Evolutionary conservation across 2,329 filamentous ascomycete species (phyloP), one percentile per base, ranked within the genome.

Genomic region (Trichophyton schoenleinii): DNA sequence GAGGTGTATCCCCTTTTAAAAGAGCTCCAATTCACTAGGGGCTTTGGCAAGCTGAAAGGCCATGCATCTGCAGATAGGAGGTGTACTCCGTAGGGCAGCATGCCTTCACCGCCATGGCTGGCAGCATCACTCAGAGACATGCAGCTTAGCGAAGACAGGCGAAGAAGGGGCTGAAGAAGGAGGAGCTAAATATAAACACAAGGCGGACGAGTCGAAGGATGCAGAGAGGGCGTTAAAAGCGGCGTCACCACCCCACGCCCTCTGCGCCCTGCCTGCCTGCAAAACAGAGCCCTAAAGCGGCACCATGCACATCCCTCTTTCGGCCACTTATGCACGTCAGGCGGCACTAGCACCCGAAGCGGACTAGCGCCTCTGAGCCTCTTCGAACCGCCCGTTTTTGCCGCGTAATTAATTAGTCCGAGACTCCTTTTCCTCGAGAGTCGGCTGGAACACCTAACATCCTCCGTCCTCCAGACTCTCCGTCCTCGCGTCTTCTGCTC

Each of bases 341-440:
- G 18, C 25, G 15, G 49, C 25, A 15, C 49, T 53, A 53, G 49
- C 46, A 13, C 49, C 34, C 49, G 9, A 53, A 53, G 22, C 8
- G 11, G 22, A n/a, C 49, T 53, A 53, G 49, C 49, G 49, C 25
- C 49, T 7, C 22, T 31, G 49, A 53, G 49, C 49, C 44, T 48
- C 44, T 7, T 48, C 20, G 44, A 48, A 48, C 44, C 55, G 55
- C 55, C 55, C 55, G 55, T 44, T 44, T 38, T 58, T 31, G 34
- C 34, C 55, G 55, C 55, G 55, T 58, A 58, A 58, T 58, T 20
- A 28, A 34, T 53, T 34, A 34, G 49, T n/a, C 49, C 25, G 49
- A 31, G 49, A 34, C 49, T 58, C 55, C 34, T 42, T 34, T 57
- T 20, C 31, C 25, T 22, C 18, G 15, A 15, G 15, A 15, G 15